Percentiles rank a stretch among this genome's conserved stretches.
Evolutionary conservation across 2,329 filamentous ascomycete species (phyloP).

Genomic region (Pestalotiopsis sp.): DNA sequence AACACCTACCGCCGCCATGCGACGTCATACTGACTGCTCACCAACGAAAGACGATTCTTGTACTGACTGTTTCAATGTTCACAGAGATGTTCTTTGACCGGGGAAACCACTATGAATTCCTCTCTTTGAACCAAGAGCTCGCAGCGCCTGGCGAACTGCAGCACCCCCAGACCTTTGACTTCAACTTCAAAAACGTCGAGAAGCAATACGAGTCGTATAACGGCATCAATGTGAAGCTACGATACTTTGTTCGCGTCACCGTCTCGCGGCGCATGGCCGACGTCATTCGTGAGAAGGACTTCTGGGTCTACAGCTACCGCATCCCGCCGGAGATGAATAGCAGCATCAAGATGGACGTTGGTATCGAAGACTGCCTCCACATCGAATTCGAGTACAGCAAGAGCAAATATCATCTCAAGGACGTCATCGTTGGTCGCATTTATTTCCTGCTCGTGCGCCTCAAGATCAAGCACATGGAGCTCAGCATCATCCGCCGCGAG

Average conservation of each 20-base stretch:
- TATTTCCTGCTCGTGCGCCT: conserved; percentile 96
- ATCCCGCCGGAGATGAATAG: conserved; percentile 98
- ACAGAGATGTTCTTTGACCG: conserved; percentile 99
- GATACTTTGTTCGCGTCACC: conserved; percentile 97
- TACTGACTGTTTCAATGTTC: conserved; percentile 15
- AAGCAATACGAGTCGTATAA: conserved; percentile 99
- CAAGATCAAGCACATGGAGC: conserved; percentile 99
- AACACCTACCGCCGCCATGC: background rate
- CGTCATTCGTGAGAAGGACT: conserved; percentile 97
- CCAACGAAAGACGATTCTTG: background rate
- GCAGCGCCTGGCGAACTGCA: conserved; percentile 96
- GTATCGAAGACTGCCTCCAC: conserved; percentile 98
- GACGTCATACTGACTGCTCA: too few species aligned
- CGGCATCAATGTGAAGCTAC: conserved; percentile 98
- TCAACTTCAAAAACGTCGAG: conserved; percentile 99
- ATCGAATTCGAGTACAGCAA: conserved; percentile 99
- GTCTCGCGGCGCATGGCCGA: conserved; percentile 97
- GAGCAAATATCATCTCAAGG: conserved; percentile 98
- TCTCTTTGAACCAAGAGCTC: conserved; percentile 94
- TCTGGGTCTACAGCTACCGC: conserved; percentile 99
- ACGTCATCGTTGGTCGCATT: conserved; percentile 97
- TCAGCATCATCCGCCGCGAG: conserved; percentile 95
- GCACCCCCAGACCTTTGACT: conserved; percentile 97
- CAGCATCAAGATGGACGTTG: conserved; percentile 99
- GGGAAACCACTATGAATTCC: conserved; percentile 98